phyloP scores from a whole-genome alignment of 140 eudicot genomes.

The Senecio squalidus region DNA sequence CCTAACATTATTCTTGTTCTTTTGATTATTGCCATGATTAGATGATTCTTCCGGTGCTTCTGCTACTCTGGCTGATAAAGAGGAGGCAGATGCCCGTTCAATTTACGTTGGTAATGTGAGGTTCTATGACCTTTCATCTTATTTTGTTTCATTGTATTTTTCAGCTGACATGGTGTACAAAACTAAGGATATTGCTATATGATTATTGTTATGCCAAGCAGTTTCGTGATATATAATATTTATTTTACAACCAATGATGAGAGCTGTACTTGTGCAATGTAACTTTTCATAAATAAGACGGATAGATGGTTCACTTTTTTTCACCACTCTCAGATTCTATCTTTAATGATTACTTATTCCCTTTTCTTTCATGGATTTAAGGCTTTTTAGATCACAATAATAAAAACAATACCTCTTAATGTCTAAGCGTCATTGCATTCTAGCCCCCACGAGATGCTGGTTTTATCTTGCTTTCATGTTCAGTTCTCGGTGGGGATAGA shows the following conservation, averaged over 20 bases:
- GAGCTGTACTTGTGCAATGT: neutral
- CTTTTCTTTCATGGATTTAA: too few species aligned
- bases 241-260: slow-evolving; percentile 2
- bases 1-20: slow-evolving; percentile 10
- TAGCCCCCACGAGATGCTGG: neutral
- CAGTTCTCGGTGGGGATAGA: neutral
- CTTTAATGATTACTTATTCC: too few species aligned
- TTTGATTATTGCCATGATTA: slow-evolving; percentile 27
- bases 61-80: slow-evolving; percentile 78
- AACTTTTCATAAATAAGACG: neutral
- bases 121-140: slow-evolving; percentile 25
- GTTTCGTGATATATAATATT: slow-evolving; percentile 5
- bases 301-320: neutral
- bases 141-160: slow-evolving; percentile 3
- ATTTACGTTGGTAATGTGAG: slow-evolving; percentile 94
- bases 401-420: neutral
- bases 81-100: slow-evolving; percentile 89
- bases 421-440: neutral
- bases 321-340: too few species aligned
- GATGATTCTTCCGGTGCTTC: slow-evolving; percentile 60
- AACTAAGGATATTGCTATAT: neutral
- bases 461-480: neutral
- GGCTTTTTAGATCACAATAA: neutral
- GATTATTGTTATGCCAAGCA: neutral
- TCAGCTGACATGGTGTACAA: neutral